A percentile compares a stretch with the other conserved stretches of the same genome.
Evolutionary conservation across 2,329 filamentous ascomycete genomes (phyloP).

Genomic region (Grosmannia huntii): DNA sequence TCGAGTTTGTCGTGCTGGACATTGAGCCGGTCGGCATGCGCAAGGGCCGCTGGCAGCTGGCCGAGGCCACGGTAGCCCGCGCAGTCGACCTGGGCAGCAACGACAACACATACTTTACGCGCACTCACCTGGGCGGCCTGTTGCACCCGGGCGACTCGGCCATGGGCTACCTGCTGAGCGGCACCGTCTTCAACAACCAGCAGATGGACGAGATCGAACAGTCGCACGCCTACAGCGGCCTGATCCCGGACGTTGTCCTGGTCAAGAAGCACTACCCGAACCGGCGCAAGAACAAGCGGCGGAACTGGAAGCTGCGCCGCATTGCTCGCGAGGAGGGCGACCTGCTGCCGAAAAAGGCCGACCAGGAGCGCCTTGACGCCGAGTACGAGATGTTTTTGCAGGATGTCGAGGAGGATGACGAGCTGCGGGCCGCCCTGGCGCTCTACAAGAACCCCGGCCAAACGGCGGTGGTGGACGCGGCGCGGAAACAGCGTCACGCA

Average conservation of each 20-base stretch:
- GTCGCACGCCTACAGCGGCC: constrained; percentile 60
- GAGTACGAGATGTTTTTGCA: constrained; percentile 97
- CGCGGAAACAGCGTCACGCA: constrained; percentile 19
- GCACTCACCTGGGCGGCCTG: constrained; percentile 79
- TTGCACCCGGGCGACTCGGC: constrained; percentile 83
- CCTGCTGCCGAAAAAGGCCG: constrained; percentile 70
- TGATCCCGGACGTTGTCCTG: constrained; percentile 81
- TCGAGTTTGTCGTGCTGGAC: constrained; percentile 91
- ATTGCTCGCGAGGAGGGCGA: constrained; percentile 86
- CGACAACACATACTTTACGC: constrained; percentile 75
- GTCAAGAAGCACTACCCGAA: constrained; percentile 91
- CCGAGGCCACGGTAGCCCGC: constrained; percentile 78
- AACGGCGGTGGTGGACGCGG: constrained; percentile 23
- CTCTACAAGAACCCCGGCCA: constrained; percentile 63
- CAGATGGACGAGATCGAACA: constrained; percentile 74
- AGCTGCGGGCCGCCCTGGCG: constrained; percentile 70
- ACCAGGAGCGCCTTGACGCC: constrained; percentile 76
- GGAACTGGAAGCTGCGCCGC: constrained; percentile 91
- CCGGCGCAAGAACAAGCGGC: constrained; percentile 66
- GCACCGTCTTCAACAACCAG: constrained; percentile 84
- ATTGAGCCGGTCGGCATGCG: constrained; percentile 66
- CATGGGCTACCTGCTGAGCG: constrained; percentile 84
- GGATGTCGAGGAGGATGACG: constrained; percentile 90
- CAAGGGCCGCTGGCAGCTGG: constrained; percentile 71
- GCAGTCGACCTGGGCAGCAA: constrained; percentile 79